Evolutionary conservation across 2,329 filamentous ascomycete species (phyloP), one percentile per base, ranked within the genome.

Genomic region (Lasiodiplodia hormozganensis): DNA sequence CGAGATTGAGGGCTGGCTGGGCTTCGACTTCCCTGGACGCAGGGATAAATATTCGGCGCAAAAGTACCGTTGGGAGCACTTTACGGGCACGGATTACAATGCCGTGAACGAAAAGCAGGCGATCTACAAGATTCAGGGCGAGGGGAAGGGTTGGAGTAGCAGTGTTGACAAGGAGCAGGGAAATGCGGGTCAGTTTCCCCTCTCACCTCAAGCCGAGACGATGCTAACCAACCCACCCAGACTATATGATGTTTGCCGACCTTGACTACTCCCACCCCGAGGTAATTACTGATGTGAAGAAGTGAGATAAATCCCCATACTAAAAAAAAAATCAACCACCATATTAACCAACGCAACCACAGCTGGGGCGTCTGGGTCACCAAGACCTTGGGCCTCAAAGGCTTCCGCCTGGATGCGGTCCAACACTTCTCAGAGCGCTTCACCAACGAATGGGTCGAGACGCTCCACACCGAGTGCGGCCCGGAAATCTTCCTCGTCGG

Each of bases 171-270:
- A 86, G 23, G 83, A 91, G 76, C 85, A 88, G 71, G 90, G 90
- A 8, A 93, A 93, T 73, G 81, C 79, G 52, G 62, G 53, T 43
- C 23, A 47, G 49, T 43, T 34, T 16, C n/a, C 16, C n/a, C 34
- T 23, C 16, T 8, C 18, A 3, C 40, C 21, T n/a, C 40, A n/a
- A 47, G 40, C 4, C 40, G 18, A 47, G n/a, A 6, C 5, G 18
- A 47, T 1, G 7, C 18, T 47, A 3, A 47, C 18, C 18, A 47
- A n/a, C 38, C 4, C 8, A 12, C 14, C 18, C 31, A 57, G 88
- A 90, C 76, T 92, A 89, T 74, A 84, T 92, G 78, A 92, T 93
- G 88, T 92, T 91, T 72, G 87, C 88, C 6, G 88, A 93, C 76
- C 77, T 93, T 49, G 90, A 92, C 76, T 90, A 90, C 75, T 0